phyloP scores from a whole-genome alignment of 441 rosid species.

The Gossypium aridum region DNA sequence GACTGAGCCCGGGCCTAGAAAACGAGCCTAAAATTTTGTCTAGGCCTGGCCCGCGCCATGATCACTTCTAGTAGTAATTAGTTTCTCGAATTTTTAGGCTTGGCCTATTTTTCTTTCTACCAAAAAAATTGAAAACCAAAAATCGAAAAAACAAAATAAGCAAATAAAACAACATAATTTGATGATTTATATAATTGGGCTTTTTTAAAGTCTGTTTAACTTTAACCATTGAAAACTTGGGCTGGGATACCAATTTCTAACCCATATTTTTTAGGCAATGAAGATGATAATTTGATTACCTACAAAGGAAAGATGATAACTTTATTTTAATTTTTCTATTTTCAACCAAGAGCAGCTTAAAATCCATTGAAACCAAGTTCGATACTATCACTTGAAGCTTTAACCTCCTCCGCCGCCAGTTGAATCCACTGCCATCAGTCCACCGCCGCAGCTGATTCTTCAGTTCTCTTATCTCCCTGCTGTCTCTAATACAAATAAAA shows the following conservation, averaged over 20 bases:
- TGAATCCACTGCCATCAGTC: background rate
- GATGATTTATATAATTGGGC: too few relatives aligned
- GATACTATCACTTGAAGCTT: background rate
- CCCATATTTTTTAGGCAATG: background rate
- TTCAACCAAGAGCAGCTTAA: background rate
- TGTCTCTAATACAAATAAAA: background rate
- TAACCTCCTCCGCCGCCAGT: background rate
- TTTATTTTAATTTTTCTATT: too few relatives aligned
- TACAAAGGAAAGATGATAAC: too few relatives aligned
- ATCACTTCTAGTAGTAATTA: too few relatives aligned
- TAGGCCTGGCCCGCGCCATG: too few relatives aligned
- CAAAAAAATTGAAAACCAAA: too few relatives aligned
- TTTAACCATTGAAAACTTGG: background rate
- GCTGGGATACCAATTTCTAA: background rate
- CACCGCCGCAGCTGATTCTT: background rate
- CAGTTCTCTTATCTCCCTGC: background rate
- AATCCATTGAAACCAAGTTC: background rate
- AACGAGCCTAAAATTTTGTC: too few relatives aligned
- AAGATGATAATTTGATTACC: background rate
- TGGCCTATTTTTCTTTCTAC: too few relatives aligned
- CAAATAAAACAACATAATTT: too few relatives aligned
- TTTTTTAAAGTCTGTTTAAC: background rate
- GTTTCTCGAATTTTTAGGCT: too few relatives aligned
- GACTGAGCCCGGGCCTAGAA: too few relatives aligned
- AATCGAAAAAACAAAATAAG: too few relatives aligned